A percentile compares a stretch with the other conserved stretches of the same genome.
Evolutionary conservation across 345 rosid genomes (phyloP).

Genomic region (Trapa bicornis): DNA sequence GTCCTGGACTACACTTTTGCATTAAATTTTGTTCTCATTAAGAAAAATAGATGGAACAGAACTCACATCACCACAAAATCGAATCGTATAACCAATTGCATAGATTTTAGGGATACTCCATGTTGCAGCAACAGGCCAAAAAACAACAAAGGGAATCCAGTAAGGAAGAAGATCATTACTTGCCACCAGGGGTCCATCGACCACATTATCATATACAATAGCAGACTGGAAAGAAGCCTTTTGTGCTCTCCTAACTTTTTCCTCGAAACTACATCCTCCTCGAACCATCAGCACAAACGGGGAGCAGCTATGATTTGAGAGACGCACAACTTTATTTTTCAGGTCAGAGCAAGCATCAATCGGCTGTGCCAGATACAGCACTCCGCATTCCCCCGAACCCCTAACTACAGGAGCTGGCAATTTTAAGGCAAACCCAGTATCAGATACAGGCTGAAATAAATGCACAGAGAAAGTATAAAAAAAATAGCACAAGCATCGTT

Average conservation of each 20-base stretch:
- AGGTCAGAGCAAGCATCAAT: conserved; percentile 59
- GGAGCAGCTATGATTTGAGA: conserved; percentile 31
- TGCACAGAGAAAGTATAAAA: not conserved
- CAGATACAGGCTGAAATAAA: not conserved
- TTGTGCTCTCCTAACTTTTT: conserved; percentile 79
- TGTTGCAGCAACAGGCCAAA: not conserved
- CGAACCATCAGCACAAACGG: conserved; percentile 57
- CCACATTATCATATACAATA: conserved; percentile 52
- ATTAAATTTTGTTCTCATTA: not conserved
- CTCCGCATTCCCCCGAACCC: conserved; percentile 60
- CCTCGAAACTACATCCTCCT: conserved; percentile 87
- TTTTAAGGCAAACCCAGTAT: conserved; percentile 9
- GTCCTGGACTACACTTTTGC: no score
- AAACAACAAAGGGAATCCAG: not conserved
- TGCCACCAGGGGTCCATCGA: conserved; percentile 53
- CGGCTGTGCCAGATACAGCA: conserved; percentile 52
- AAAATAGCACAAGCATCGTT: not conserved
- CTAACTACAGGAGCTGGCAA: conserved; percentile 55
- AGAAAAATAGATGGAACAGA: not conserved
- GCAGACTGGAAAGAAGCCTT: conserved; percentile 75
- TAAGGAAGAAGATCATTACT: conserved; percentile 36
- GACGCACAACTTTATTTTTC: conserved; percentile 29
- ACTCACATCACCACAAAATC: not conserved
- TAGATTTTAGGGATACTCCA: not conserved
- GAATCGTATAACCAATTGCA: not conserved